phyloP scores from a whole-genome alignment of 2,329 filamentous ascomycete genomes.

The Fusarium nygamai region DNA sequence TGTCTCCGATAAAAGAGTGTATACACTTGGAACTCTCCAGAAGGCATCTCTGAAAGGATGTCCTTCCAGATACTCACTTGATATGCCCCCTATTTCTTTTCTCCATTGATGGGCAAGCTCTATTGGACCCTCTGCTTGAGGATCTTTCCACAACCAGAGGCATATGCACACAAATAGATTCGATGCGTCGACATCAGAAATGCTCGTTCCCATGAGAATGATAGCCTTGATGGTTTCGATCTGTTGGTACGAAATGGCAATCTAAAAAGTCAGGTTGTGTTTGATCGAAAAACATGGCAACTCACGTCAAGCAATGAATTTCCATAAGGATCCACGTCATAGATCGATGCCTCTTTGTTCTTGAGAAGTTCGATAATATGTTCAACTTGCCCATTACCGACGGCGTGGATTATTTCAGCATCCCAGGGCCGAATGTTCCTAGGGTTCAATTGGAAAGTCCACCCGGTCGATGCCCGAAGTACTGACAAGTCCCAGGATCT shows the following conservation, averaged over 20 bases:
- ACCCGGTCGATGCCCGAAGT: neutral
- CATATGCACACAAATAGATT: accelerated
- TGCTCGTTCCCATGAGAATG: accelerated
- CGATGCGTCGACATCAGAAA: accelerated
- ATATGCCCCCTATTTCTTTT: neutral
- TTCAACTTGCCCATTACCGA: accelerated
- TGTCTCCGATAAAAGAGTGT: accelerated
- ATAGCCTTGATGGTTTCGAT: accelerated
- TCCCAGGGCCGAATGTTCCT: neutral
- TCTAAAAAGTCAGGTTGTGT: accelerated
- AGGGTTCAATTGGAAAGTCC: slow-evolving; percentile 3
- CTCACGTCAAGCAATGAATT: neutral
- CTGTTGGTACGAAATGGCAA: accelerated
- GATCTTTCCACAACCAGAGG: accelerated
- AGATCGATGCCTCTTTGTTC: neutral
- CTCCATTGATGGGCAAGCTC: accelerated
- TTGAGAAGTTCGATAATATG: neutral
- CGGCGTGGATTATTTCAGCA: accelerated
- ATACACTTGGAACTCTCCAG: accelerated
- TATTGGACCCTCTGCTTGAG: accelerated
- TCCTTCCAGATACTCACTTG: neutral
- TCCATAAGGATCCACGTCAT: neutral
- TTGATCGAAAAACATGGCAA: accelerated
- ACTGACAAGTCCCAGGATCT: slow-evolving; percentile 20
- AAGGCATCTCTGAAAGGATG: accelerated